phyloP scores from a whole-genome alignment of 768 basidiomycete genomes.

The Pulveroboletus sp. region DNA sequence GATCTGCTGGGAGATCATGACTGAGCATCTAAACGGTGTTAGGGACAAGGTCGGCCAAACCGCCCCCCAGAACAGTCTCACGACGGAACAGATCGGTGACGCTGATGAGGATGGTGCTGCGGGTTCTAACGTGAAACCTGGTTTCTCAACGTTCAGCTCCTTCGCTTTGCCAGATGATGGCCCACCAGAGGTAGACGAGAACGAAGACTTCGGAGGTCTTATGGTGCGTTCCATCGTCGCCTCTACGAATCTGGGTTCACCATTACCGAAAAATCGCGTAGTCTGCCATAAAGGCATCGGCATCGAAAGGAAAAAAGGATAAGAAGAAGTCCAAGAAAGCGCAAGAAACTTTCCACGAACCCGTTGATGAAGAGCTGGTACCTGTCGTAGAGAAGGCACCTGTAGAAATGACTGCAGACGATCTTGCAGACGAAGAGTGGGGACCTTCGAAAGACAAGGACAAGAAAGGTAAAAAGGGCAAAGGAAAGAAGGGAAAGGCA shows the following conservation, averaged over 20 bases:
- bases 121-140: conserved; percentile 28
- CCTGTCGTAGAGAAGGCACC: conserved; percentile 36
- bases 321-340: conserved; percentile 46
- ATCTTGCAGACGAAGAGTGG: conserved; percentile 72
- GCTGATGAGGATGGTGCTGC: conserved; percentile 43
- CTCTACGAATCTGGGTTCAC: background rate
- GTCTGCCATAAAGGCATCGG: conserved; percentile 61
- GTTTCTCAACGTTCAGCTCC: conserved; percentile 51
- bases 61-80: conserved; percentile 40
- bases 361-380: conserved; percentile 22
- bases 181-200: conserved; percentile 48
- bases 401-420: conserved; percentile 60
- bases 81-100: conserved; percentile 28
- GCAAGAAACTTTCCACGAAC: conserved; percentile 32
- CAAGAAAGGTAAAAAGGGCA: conserved; percentile 22
- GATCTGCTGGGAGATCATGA: conserved; percentile 13
- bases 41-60: conserved; percentile 68
- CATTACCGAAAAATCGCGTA: conserved; percentile 22
- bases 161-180: conserved; percentile 40
- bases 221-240: conserved; percentile 68
- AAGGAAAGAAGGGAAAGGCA: conserved; percentile 20
- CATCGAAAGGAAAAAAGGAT: conserved; percentile 50
- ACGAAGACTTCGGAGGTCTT: conserved; percentile 68
- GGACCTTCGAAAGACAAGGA: conserved; percentile 37
- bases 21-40: conserved; percentile 13